Base-by-base conservation (phyloP, 23 red algal species). In the Chondrus crispus region DNA sequence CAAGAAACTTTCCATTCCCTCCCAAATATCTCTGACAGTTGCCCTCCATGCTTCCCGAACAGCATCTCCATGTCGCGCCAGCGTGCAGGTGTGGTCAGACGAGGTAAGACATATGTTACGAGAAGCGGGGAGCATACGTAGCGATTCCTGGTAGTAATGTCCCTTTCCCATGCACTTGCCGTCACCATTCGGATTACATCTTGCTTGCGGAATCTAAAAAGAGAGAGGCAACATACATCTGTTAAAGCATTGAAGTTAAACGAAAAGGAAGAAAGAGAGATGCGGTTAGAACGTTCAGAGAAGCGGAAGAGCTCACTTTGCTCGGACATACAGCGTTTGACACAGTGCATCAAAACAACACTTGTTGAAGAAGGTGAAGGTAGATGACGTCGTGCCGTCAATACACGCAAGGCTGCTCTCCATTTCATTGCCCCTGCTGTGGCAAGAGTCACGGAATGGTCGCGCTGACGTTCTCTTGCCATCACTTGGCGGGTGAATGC, bases 11-110 rank as follows among this genome's bases (percentile, higher is more conserved):
- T 73, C 84, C 40, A 74, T 19, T 8, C 39, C 47, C 22, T 47
- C 51, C 60, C 19, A 88, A 50, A 88, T 37, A 74, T 75, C 43
- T 30, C 47, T 1, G 62, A 88, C 5, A 88, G 58, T 20, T 70
- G 62, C 33, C 62, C 30, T 28, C 29, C 24, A 68, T 73, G 58
- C 3, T 46, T 14, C 19, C 84, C 84, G 30, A 88, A 88, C 26
- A 33, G 58, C 22, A 49, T 42, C 40, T 88, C 62, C 38, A 88
- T 63, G 38, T 88, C 84, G 9, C 22, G 9, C 84, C 84, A 88
- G 14, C 84, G 24, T 4, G 63, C 62, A 43, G 84, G 68, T n/a
- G 84, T 55, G 19, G 84, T 53, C 33, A 75, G 84, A 18, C 62
- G 13, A 12, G 20, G 10, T n/a, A 88, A 16, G 30, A 88, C 64